Percentiles rank a stretch among this genome's conserved stretches.
phyloP scores from a whole-genome alignment of 176 grass and related monocot genomes.

The Cenchrus purpureus region DNA sequence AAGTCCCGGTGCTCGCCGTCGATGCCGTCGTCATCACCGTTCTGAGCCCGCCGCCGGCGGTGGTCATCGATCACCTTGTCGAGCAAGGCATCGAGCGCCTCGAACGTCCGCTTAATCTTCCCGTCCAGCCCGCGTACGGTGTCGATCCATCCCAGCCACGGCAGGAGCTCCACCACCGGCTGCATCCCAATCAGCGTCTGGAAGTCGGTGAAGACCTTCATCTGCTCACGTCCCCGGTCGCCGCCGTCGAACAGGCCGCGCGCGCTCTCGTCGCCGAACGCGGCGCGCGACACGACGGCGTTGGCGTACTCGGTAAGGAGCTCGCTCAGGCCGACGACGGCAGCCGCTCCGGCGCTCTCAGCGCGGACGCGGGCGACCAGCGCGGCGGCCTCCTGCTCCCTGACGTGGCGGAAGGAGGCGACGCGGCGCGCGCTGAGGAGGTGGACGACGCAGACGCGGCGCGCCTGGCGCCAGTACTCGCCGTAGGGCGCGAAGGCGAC shows the following conservation, averaged over 20 bases:
- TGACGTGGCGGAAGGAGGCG: too few species aligned
- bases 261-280: slow-evolving; percentile 17
- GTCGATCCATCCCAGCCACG: slow-evolving; percentile 62
- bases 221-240: neutral
- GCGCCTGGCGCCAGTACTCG: too few species aligned
- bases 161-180: slow-evolving; percentile 25
- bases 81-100: slow-evolving; percentile 3
- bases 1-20: slow-evolving; percentile 1
- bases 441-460: too few species aligned
- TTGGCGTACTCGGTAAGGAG: slow-evolving; percentile 20
- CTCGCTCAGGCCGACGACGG: neutral
- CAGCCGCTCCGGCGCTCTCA: neutral
- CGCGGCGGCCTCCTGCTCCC: too few species aligned
- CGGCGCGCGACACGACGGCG: slow-evolving; percentile 5
- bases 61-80: slow-evolving; percentile 43
- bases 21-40: too few species aligned
- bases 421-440: too few species aligned
- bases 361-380: neutral
- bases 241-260: neutral
- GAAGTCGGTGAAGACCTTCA: neutral
- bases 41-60: neutral
- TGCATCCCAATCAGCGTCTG: neutral
- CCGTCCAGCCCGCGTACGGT: neutral
- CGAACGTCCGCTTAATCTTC: slow-evolving; percentile 20
- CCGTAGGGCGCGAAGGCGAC: too few species aligned